These are phyloP conservation scores for Fusarium graminum DNA, from an alignment of 2,329 filamentous ascomycete species.

Conservation along the genomic window DNA sequence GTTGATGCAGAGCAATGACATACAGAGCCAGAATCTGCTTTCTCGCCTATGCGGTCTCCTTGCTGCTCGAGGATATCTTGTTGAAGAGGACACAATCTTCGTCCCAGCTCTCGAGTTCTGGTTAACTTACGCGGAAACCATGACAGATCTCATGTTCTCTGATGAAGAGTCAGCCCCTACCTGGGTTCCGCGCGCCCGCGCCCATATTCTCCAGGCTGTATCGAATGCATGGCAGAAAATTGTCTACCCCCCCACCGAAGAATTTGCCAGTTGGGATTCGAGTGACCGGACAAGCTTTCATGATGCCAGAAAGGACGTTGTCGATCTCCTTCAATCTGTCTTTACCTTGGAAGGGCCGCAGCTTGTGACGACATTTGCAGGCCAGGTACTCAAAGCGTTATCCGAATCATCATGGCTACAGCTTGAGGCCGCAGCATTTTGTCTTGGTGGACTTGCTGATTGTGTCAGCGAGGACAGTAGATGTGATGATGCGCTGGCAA, in stretches of 20 bases:
- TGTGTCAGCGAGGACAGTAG: conserved; percentile 69
- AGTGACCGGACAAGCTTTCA: conserved; percentile 75
- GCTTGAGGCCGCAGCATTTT: conserved; percentile 72
- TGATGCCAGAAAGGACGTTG: conserved; percentile 82
- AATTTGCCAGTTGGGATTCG: conserved; percentile 76
- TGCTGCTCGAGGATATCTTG: conserved; percentile 73
- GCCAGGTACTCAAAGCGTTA: conserved; percentile 66
- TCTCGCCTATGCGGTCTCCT: conserved; percentile 74
- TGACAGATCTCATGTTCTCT: conserved; percentile 69
- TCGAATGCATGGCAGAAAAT: conserved; percentile 77
- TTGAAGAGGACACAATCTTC: conserved; percentile 80
- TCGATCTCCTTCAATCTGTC: conserved; percentile 79
- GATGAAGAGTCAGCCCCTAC: conserved; percentile 59
- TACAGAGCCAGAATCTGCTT: conserved; percentile 67
- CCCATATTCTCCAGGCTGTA: conserved; percentile 72
- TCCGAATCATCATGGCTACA: conserved; percentile 66
- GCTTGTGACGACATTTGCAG: conserved; percentile 69
- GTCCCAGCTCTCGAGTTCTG: conserved; percentile 83
- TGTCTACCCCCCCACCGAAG: conserved; percentile 71
- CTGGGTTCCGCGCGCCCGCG: conserved; percentile 71
- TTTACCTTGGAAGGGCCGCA: conserved; percentile 71
- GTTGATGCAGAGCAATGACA: conserved; percentile 66
- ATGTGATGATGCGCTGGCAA: conserved; percentile 69
- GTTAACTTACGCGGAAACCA: conserved; percentile 79
- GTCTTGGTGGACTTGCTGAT: conserved; percentile 75